Evolutionary conservation across 108 stramenopile genomes (phyloP), one percentile per base, ranked within the genome.

Genomic region (Parietichytrium sp.): DNA sequence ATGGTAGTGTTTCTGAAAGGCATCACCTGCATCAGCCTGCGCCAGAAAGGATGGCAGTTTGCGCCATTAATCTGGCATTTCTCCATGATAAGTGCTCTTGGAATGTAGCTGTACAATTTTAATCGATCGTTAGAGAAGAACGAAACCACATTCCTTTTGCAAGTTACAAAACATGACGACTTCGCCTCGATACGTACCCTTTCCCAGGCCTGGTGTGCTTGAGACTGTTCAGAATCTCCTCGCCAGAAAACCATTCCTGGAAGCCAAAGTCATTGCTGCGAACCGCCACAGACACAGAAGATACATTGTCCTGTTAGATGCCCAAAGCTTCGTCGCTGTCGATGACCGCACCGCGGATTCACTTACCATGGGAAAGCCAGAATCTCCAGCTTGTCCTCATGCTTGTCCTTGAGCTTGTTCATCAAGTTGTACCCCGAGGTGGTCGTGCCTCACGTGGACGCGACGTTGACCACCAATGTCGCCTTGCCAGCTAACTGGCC

Each of bases 371-470:
- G 61, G 20, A 72, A 72, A 15, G 45, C 38, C 15, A 72, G 61
- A 16, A 72, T 42, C 61, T 72, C 61, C 10, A 72, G 61, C 42
- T 72, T 72, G 61, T 72, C 61, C 38, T 42, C 61, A 1, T 72
- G 45, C 61, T 72, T 2, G 38, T 72, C 61, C 42, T 72, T 72
- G 61, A 72, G 61, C 2, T 72, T 42, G 61, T 72, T 72, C 16
- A 42, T 42, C 23, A 72, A 42, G 10, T 72, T 72, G 45, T 45
- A 72, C 61, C 61, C 61, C 61, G 45, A 45, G 33, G 61, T 72
- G n/a, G 61, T 72, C 61, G 61, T 72, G 61, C 61, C 61, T 72
- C 61, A 72, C 61, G 61, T 72, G 10, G 61, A 45, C 45, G 61
- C 61, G n/a, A 72, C 61, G 61, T 72, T 72, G 38, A 42, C 36